Base-by-base conservation (phyloP, 805 yeast genomes). In the Sugiyamaella americana region DNA sequence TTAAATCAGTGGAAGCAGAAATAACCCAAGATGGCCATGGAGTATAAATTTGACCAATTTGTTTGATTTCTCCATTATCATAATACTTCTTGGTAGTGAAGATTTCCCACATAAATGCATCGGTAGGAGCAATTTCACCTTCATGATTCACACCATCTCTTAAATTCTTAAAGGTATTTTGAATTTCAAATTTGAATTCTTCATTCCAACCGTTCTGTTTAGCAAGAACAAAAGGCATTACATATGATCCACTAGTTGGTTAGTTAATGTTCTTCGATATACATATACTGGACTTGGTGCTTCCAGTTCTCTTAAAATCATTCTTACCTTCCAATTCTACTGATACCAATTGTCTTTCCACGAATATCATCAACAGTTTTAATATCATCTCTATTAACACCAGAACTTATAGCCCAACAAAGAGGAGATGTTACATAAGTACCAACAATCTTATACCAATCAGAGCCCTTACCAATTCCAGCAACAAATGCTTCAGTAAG, bases 21-120 rank as follows among this genome's bases (percentile, higher is more conserved):
- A 87, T 73, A 13, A 87, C 89, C 96, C 96, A 88, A 1, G 95
- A 84, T 8, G 96, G 91, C 97, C 97, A 88, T 17, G 97, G 97
- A 0, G 97, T 88, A 66, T 84, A 85, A 48, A 88, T 87, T 54
- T 84, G 86, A 13, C 95, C 97, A 50, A 88, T 80, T 55, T 76
- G 71, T 66, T 84, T 86, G 66, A 89, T 81, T 57, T 87, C 96
- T 18, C 78, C 75, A 46, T 68, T 74, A 58, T 86, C 96, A 63
- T 84, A 87, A 68, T 85, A 88, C 61, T 78, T 79, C 61, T 88
- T 88, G 29, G 89, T 79, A 1, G 97, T 88, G 70, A 88, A 88
- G 65, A 84, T 76, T 60, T 88, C 97, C 97, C 97, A 88, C 95
- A 89, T 84, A 65, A 88, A 88, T 2, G 91, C 94, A 60, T 88